Conservation (phyloP, 345 rosid species). For the Euphorbia peplus region DNA sequence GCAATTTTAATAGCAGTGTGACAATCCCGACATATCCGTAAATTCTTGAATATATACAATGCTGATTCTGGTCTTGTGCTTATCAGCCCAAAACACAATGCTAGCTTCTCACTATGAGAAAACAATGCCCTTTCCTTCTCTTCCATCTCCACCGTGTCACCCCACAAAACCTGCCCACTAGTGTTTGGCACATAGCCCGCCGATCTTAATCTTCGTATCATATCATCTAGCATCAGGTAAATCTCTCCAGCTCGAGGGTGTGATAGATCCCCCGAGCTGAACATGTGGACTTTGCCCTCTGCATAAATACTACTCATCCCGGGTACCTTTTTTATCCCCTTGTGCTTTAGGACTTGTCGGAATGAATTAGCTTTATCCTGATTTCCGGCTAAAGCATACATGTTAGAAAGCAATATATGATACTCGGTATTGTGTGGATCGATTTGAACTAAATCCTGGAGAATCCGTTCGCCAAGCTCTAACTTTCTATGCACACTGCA, state of each 20-base stretch:
- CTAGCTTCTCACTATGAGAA: slow-evolving; percentile 77
- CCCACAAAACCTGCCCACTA: slow-evolving; percentile 37
- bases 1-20: slow-evolving; percentile 67
- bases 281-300: slow-evolving; percentile 52
- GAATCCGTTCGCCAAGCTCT: slow-evolving; percentile 45
- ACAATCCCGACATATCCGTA: slow-evolving; percentile 72
- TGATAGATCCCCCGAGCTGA: slow-evolving; percentile 68
- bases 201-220: slow-evolving; percentile 52
- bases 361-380: slow-evolving; percentile 26
- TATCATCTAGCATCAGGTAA: slow-evolving; percentile 49
- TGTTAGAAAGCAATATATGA: slow-evolving; percentile 62
- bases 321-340: slow-evolving; percentile 59
- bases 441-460: slow-evolving; percentile 46
- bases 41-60: slow-evolving; percentile 64
- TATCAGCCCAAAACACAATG: slow-evolving; percentile 68
- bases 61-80: slow-evolving; percentile 51
- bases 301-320: slow-evolving; percentile 71
- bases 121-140: slow-evolving; percentile 74
- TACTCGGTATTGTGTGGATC: slow-evolving; percentile 62
- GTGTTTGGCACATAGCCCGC: slow-evolving; percentile 60
- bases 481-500: slow-evolving; percentile 61
- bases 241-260: slow-evolving; percentile 52
- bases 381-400: slow-evolving; percentile 59
- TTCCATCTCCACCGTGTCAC: slow-evolving; percentile 41
- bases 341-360: slow-evolving; percentile 40